A percentile compares a stretch with the other conserved stretches of the same genome.
Evolutionary conservation across 2,329 filamentous ascomycete genomes (phyloP).

Genomic region (Metarhizium guizhouense): DNA sequence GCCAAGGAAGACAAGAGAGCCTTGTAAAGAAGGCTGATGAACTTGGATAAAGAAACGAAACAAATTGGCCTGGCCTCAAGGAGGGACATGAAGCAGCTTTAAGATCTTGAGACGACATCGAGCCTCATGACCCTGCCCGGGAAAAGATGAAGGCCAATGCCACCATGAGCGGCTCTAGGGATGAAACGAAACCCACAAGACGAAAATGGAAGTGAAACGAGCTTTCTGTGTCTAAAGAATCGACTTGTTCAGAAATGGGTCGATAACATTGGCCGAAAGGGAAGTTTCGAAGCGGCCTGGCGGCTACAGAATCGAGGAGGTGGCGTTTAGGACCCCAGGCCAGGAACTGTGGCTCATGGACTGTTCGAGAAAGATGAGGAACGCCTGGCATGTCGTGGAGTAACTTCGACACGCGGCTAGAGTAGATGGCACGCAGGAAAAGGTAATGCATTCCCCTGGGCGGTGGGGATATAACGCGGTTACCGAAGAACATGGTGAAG

Average conservation of each 20-base stretch:
- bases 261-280: conserved; percentile 43
- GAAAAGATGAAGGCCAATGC: conserved; percentile 3
- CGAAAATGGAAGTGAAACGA: conserved; percentile 37
- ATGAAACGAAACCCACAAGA: conserved; percentile 9
- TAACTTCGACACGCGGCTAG: background rate
- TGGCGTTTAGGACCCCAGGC: background rate
- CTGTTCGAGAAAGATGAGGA: background rate
- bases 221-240: conserved; percentile 39
- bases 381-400: background rate
- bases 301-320: conserved; percentile 9
- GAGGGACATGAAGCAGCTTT: conserved; percentile 12
- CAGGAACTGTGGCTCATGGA: background rate
- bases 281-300: conserved; percentile 15
- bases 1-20: background rate
- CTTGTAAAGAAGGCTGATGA: background rate
- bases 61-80: conserved; percentile 15
- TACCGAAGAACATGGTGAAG: background rate
- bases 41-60: conserved; percentile 6
- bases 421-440: background rate
- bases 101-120: conserved; percentile 5
- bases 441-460: background rate
- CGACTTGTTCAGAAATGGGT: conserved; percentile 29
- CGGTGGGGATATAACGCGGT: background rate
- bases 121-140: background rate
- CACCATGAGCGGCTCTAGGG: conserved; percentile 5